Evolutionary conservation across 31 red algal genomes (phyloP).

Genomic region (Pterothamnion heteromorphum): DNA sequence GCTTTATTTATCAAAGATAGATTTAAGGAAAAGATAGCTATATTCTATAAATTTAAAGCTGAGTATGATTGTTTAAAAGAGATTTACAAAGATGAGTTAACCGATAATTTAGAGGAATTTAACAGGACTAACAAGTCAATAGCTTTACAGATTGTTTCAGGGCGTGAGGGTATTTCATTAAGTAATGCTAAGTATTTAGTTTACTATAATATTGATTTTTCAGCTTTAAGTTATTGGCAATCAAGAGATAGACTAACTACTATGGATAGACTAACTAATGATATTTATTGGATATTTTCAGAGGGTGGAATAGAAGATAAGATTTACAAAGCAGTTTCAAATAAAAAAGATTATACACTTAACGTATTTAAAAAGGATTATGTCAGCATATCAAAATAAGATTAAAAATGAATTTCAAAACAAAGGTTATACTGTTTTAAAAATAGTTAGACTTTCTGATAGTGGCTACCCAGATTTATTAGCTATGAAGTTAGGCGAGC

Average conservation of each 20-base stretch:
- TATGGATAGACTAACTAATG: background rate
- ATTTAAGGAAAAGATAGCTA: background rate
- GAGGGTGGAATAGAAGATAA: background rate
- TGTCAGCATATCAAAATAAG: too few relatives aligned
- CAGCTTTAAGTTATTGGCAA: background rate
- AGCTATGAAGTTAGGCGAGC: too few relatives aligned
- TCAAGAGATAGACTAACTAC: background rate
- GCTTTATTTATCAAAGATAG: background rate
- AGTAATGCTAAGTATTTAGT: background rate
- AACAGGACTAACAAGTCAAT: background rate
- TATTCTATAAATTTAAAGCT: background rate
- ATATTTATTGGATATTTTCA: background rate
- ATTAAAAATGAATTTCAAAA: too few relatives aligned
- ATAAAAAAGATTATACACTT: background rate
- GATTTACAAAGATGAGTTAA: background rate
- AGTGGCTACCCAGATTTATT: too few relatives aligned
- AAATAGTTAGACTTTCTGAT: too few relatives aligned
- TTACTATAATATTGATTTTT: background rate
- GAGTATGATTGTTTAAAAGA: background rate
- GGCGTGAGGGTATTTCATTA: background rate
- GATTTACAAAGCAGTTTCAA: background rate
- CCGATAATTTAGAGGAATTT: background rate
- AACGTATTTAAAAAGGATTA: background rate
- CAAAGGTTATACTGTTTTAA: too few relatives aligned
- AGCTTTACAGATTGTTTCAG: background rate